These are phyloP conservation scores for Smithsoniella earleae DNA, from an alignment of 163 green algal genomes.

Conservation along the genomic window DNA sequence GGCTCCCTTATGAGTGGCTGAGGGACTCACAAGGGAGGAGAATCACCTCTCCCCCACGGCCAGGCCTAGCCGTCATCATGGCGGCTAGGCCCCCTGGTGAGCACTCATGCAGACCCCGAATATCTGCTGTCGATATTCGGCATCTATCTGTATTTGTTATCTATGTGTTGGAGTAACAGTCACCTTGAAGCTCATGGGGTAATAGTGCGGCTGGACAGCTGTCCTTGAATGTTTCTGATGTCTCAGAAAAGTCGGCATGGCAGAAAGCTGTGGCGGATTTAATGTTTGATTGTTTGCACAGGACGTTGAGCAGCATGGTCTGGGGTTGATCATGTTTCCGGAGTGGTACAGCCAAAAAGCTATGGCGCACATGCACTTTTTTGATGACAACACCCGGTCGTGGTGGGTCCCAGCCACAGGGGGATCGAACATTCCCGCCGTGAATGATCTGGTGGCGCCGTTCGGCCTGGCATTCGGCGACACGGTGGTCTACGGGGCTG, in stretches of 20 bases:
- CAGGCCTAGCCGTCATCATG: no score
- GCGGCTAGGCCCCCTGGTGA: no score
- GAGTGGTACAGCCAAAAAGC: conserved; percentile 88
- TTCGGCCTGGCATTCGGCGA: conserved; percentile 75
- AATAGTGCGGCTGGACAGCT: neutral
- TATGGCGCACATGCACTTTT: conserved; percentile 84
- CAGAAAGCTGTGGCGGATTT: neutral
- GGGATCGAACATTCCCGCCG: conserved; percentile 85
- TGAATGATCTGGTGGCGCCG: conserved; percentile 87
- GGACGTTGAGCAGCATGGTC: conserved; percentile 65
- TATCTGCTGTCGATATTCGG: no score
- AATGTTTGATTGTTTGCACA: conserved; percentile 31
- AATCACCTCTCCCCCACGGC: no score
- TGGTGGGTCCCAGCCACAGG: conserved; percentile 90
- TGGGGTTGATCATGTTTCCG: conserved; percentile 82
- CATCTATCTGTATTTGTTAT: no score
- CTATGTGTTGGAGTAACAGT: conserved; percentile 32
- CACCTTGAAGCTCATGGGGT: neutral
- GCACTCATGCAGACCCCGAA: no score
- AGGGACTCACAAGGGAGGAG: no score
- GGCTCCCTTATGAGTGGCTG: no score
- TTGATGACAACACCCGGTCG: conserved; percentile 96
- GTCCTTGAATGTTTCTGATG: neutral
- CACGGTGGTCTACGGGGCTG: conserved; percentile 52
- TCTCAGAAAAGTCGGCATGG: neutral